Conservation (phyloP, 2,329 filamentous ascomycete genomes). For the Colletotrichum magnum region DNA sequence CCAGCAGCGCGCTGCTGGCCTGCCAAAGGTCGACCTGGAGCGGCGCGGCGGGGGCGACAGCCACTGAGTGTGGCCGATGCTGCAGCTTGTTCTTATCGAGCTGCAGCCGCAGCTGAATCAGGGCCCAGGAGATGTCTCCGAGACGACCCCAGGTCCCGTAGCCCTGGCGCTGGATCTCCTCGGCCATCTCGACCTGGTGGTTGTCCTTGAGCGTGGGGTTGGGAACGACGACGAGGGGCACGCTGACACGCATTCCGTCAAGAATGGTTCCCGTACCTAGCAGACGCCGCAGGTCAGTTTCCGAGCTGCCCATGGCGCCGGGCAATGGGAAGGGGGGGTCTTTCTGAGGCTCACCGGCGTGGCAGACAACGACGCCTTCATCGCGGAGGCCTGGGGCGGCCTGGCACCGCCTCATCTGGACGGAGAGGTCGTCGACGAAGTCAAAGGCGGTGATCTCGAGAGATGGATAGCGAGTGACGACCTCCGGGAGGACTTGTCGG, state of each 20-base stretch:
- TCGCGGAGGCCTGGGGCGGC: constrained; percentile 59
- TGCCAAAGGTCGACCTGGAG: constrained; percentile 37
- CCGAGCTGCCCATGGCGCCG: neutral
- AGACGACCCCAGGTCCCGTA: constrained; percentile 72
- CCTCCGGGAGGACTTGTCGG: constrained; percentile 42
- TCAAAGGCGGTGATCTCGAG: constrained; percentile 74
- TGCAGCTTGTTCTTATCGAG: constrained; percentile 35
- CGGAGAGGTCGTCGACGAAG: constrained; percentile 74
- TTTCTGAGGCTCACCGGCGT: constrained; percentile 77
- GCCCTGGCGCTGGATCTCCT: constrained; percentile 79
- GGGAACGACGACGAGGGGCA: constrained; percentile 90
- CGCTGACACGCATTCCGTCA: constrained; percentile 80
- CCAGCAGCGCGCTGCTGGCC: constrained; percentile 37
- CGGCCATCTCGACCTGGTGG: constrained; percentile 90
- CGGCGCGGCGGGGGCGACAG: neutral
- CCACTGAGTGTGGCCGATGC: constrained; percentile 33
- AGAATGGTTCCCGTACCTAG: constrained; percentile 91
- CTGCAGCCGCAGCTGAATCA: constrained; percentile 39
- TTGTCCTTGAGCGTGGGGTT: constrained; percentile 88
- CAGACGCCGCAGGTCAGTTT: constrained; percentile 19
- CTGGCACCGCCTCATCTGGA: constrained; percentile 71
- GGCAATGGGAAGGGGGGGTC: neutral
- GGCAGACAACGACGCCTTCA: constrained; percentile 85
- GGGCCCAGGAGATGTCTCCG: constrained; percentile 37
- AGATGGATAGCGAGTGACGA: constrained; percentile 48